Evolutionary conservation across 2,329 filamentous ascomycete species (phyloP).

Genomic region (Aspergillus piperis): DNA sequence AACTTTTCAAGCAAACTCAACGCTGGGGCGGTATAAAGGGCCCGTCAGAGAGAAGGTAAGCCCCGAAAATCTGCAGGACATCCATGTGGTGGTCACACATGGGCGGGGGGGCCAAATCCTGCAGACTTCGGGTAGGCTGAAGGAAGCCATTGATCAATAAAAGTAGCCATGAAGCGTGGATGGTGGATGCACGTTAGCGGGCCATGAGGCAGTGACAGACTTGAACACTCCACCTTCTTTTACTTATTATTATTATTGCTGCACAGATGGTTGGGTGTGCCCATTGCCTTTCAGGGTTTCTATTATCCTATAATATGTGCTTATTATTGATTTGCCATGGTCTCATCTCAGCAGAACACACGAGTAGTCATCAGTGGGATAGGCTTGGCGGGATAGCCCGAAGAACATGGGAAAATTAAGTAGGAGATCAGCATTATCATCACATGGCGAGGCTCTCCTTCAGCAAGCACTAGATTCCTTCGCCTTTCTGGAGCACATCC

Average conservation of each 20-base stretch:
- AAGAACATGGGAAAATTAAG: no score
- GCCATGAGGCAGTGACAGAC: not conserved
- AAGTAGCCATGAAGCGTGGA: not conserved
- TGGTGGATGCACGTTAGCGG: not conserved
- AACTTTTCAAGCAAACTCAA: constrained; percentile 1
- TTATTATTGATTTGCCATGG: not conserved
- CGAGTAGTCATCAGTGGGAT: not conserved
- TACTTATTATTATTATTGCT: not conserved
- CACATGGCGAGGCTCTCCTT: not conserved
- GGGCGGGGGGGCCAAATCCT: constrained; percentile 1
- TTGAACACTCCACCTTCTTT: not conserved
- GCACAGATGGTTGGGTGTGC: not conserved
- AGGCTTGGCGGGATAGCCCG: not conserved
- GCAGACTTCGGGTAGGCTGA: not conserved
- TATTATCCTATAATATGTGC: not conserved
- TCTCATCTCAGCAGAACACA: not conserved
- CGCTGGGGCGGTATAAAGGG: not conserved
- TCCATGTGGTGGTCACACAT: constrained; percentile 6
- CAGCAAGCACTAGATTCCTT: not conserved
- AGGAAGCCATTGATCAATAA: not conserved
- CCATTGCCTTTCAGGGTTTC: not conserved
- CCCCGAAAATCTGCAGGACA: not conserved
- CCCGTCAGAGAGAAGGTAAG: not conserved
- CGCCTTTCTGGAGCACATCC: not conserved
- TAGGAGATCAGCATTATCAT: no score